Evolutionary conservation across 2,329 filamentous ascomycete species (phyloP).

Genomic region (Mycogone perniciosa): DNA sequence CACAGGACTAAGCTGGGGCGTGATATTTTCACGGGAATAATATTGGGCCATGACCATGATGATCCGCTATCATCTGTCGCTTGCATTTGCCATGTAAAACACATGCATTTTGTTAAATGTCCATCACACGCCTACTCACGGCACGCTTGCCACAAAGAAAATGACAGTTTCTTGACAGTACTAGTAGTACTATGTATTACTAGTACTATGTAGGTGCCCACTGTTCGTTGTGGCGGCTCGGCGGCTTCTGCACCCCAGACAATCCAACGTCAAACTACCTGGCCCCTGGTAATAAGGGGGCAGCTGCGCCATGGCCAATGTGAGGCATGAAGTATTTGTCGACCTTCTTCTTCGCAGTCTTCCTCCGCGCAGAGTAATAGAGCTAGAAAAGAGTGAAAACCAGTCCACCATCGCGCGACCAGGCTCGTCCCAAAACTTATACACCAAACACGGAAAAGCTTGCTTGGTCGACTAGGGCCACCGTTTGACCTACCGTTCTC

Average conservation of each 20-base stretch:
- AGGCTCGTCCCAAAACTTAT: too few species aligned
- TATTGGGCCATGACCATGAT: neutral
- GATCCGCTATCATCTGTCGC: slow-evolving; percentile 8
- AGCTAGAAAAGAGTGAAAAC: too few species aligned
- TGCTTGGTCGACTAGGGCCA: too few species aligned
- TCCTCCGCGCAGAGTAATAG: too few species aligned
- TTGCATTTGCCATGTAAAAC: neutral
- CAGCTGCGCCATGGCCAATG: neutral
- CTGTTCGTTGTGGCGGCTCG: neutral
- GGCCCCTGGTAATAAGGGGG: neutral
- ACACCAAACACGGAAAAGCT: too few species aligned
- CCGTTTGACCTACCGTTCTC: too few species aligned
- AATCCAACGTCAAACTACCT: neutral
- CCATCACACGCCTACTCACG: neutral
- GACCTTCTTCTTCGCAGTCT: too few species aligned
- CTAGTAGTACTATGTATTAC: neutral
- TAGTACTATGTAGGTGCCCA: too few species aligned
- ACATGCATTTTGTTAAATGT: neutral
- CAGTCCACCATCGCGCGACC: too few species aligned
- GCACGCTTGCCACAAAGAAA: neutral
- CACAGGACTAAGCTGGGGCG: neutral
- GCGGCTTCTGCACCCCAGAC: slow-evolving; percentile 13
- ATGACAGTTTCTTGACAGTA: slow-evolving; percentile 4
- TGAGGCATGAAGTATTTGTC: too few species aligned
- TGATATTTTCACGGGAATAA: slow-evolving; percentile 6